phyloP scores from a whole-genome alignment of 805 yeast genomes.

The Cyberlindnera japonica region DNA sequence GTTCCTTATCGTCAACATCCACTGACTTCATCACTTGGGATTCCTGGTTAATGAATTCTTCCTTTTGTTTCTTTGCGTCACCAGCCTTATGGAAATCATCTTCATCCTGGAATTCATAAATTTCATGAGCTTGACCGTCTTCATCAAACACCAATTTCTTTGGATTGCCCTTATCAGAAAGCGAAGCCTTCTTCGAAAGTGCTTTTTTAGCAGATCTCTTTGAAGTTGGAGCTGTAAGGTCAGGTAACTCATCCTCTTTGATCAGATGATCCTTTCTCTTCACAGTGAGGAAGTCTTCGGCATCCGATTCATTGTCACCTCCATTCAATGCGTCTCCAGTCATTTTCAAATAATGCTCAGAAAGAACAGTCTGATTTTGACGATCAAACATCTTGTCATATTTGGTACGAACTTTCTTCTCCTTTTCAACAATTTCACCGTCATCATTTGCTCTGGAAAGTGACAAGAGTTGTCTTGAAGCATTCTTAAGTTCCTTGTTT shows the following conservation, averaged over 20 bases:
- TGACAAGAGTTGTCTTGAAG: slow-evolving; percentile 63
- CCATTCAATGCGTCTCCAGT: slow-evolving; percentile 40
- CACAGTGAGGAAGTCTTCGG: slow-evolving; percentile 71
- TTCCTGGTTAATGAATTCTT: slow-evolving; percentile 64
- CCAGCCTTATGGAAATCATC: slow-evolving; percentile 75
- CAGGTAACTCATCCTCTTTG: slow-evolving; percentile 61
- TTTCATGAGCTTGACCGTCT: slow-evolving; percentile 87
- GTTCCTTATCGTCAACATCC: slow-evolving; percentile 73
- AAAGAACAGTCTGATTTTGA: slow-evolving; percentile 84
- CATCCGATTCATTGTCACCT: slow-evolving; percentile 28
- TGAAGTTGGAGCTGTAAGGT: slow-evolving; percentile 61
- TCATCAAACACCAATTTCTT: slow-evolving; percentile 87
- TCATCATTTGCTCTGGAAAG: slow-evolving; percentile 58
- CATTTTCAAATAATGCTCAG: slow-evolving; percentile 81
- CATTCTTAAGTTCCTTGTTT: slow-evolving; percentile 74
- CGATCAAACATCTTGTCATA: slow-evolving; percentile 96
- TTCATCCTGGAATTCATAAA: slow-evolving; percentile 88
- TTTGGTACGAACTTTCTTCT: slow-evolving; percentile 66
- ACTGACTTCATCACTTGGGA: slow-evolving; percentile 61
- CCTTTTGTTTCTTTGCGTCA: slow-evolving; percentile 64
- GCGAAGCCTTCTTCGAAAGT: slow-evolving; percentile 73
- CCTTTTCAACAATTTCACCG: slow-evolving; percentile 48
- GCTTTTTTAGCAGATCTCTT: slow-evolving; percentile 85
- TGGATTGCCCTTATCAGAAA: slow-evolving; percentile 60
- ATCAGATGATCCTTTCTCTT: slow-evolving; percentile 75